Base-by-base conservation (phyloP, 2,329 filamentous ascomycete genomes). In the Penicillium sp. region DNA sequence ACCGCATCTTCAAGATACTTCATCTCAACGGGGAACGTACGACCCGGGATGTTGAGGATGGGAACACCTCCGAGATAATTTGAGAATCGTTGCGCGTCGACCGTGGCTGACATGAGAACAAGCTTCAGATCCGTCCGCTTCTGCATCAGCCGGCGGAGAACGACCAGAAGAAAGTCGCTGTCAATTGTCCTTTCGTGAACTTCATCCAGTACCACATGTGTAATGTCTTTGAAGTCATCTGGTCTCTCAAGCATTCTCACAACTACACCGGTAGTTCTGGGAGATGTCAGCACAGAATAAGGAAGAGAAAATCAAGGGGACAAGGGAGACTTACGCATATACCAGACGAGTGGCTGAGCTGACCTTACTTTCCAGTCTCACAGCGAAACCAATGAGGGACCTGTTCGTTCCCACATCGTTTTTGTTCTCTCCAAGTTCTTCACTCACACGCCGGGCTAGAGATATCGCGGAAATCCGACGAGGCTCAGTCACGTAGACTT, bases 111-210 rank as follows among this genome's bases (percentile, higher is more conserved):
- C 93, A 98, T 98, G 41, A 98, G 78, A 34, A 98, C 79, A 18
- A 98, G 86, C 69, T 95, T 97, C 44, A 98, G 75, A 54, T 95
- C 87, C 51, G 84, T 85, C 46, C 91, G 80, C 56, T 81, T 80
- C 28, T 79, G 67, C 72, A 96, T 79, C 4, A 98, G 75, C 53
- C 90, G 86, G 63, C 88, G 88, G 43, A 98, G 78, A 1, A 97
- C 87, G 57, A 98, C 93, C 12, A 98, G 77, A 32, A 98, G 75
- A 66, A 98, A 96, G 66, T 98, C 93, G 48, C 90, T 95, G 65
- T 98, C 93, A 58, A 98, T 97, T 9, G 89, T 88, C 52, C 91
- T 83, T 67, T 98, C 93, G 64, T 98, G 93, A 2, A 97, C 91
- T 69, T 98, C 93, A 63, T 98, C 93, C n/a, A 98, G 83, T 39